Evolutionary conservation across 768 basidiomycete species (phyloP), one percentile per base, ranked within the genome.

Genomic region (Podaxis mareebaensis): DNA sequence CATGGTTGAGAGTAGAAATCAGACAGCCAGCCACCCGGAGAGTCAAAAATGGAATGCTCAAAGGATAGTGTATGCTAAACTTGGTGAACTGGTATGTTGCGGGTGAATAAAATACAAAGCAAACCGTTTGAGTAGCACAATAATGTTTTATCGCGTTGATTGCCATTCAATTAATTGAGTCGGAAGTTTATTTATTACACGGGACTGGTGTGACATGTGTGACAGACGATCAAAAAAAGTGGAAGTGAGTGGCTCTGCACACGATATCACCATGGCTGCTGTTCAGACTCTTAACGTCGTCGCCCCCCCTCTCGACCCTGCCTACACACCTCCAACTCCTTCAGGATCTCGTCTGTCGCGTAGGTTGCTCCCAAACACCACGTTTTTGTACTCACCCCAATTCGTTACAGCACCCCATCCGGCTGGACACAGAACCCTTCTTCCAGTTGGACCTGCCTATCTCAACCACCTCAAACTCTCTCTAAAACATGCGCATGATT

Each of bases 361-460:
- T 75, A 68, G 49, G 67, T 26, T 22, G 3, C 20, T 46, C 7
- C 12, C 11, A 8, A n/a, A 20, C 17, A 3, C 58, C 20, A 26
- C 5, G 11, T 1, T n/a, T 40, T 38, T 28, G 40, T 42, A 55
- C 28, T 58, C 10, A 24, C 13, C 30, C 40, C 17, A 53, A 28
- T 51, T 65, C 5, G 56, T 24, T 26, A 44, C 36, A 74, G 74
- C 71, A 8, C 75, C 77, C 20, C 78, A 79, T 65, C 75, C 78
- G 22, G 71, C 75, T 48, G 77, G 78, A 24, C 77, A 80, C 64
- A 78, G 81, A 33, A 71, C 72, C 5, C 76, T 98, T 52, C 85
- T 96, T 58, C 92, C 95, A 26, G 92, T 90, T 33, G 97, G 97
- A 30, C 86, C 90, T 24, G 93, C 94, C 3, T 97, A 92, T 77